Percentiles rank a stretch among this genome's conserved stretches.
phyloP scores from a whole-genome alignment of 768 basidiomycete genomes.

The Chalciporus pseudorubinellus region DNA sequence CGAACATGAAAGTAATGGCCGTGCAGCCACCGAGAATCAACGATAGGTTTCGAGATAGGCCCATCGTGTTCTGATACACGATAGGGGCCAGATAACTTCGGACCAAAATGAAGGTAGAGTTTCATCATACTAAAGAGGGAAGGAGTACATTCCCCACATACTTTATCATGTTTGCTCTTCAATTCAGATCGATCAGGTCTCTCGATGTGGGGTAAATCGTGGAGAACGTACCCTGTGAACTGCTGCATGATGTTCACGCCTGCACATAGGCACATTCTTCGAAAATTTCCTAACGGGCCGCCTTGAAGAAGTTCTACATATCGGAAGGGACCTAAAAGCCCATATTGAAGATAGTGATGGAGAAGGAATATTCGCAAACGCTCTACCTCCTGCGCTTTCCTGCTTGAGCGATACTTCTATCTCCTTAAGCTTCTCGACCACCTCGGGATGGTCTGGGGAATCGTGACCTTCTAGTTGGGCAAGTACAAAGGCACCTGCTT shows the following conservation, averaged over 20 bases:
- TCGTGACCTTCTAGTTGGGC: conserved; percentile 15
- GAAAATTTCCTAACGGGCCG: conserved; percentile 37
- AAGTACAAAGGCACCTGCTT: not conserved
- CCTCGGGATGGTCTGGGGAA: conserved; percentile 32
- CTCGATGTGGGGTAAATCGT: not conserved
- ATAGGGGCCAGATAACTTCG: conserved; percentile 36
- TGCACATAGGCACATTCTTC: conserved; percentile 39
- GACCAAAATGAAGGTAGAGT: not conserved
- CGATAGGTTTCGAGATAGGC: conserved; percentile 38
- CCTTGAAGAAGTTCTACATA: conserved; percentile 25
- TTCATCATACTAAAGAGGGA: not conserved
- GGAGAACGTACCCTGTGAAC: conserved; percentile 36
- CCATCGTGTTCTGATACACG: conserved; percentile 43
- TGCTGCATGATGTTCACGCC: conserved; percentile 43
- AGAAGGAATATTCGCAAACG: conserved; percentile 24
- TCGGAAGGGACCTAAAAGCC: not conserved
- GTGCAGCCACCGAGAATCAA: conserved; percentile 41
- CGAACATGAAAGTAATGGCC: conserved; percentile 39
- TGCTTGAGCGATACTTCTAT: conserved; percentile 37
- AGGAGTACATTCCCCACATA: not conserved
- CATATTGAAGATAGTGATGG: too few relatives aligned
- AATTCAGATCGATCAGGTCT: too few relatives aligned
- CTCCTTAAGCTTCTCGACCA: conserved; percentile 33
- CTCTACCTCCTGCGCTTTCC: conserved; percentile 38
- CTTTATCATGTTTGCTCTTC: not conserved